phyloP scores from a whole-genome alignment of 2,329 filamentous ascomycete species.

The Diaporthe sp. region DNA sequence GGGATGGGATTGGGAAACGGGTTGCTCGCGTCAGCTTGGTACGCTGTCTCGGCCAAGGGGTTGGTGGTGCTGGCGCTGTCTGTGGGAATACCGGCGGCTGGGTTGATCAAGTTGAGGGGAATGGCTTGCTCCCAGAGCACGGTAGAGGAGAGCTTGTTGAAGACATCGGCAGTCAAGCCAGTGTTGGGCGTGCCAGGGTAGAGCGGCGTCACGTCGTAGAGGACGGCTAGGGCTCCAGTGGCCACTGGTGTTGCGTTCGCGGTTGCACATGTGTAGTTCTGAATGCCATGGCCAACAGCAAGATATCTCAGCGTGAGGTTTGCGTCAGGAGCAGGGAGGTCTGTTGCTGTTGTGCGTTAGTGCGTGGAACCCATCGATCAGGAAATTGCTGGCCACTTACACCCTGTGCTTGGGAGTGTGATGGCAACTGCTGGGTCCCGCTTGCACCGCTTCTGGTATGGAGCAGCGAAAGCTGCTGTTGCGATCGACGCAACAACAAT shows the following conservation, averaged over 20 bases:
- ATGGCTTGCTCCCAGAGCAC: slow-evolving; percentile 58
- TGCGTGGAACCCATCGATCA: background rate
- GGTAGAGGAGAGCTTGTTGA: slow-evolving; percentile 55
- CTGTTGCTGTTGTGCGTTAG: slow-evolving; percentile 49
- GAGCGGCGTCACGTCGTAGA: slow-evolving; percentile 70
- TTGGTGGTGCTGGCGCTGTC: slow-evolving; percentile 45
- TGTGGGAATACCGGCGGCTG: slow-evolving; percentile 48
- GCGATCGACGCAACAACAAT: slow-evolving; percentile 29
- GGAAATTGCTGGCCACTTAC: slow-evolving; percentile 45
- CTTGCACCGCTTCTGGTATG: slow-evolving; percentile 33
- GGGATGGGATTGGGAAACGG: slow-evolving; percentile 60
- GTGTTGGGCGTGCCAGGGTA: slow-evolving; percentile 60
- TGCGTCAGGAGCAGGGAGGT: slow-evolving; percentile 60
- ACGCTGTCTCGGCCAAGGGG: slow-evolving; percentile 49
- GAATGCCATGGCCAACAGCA: slow-evolving; percentile 74
- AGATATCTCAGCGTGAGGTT: slow-evolving; percentile 65
- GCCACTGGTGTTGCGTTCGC: slow-evolving; percentile 53
- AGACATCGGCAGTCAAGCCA: slow-evolving; percentile 56
- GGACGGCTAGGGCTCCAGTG: slow-evolving; percentile 70
- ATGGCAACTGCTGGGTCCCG: slow-evolving; percentile 45
- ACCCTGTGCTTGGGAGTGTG: slow-evolving; percentile 56
- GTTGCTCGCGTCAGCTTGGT: slow-evolving; percentile 59
- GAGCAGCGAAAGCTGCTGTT: slow-evolving; percentile 39
- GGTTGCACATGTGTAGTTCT: slow-evolving; percentile 76
- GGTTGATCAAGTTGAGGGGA: slow-evolving; percentile 62